Base-by-base conservation (phyloP, 176 grass and related monocot genomes). In the Hsuehochloa calcarea region DNA sequence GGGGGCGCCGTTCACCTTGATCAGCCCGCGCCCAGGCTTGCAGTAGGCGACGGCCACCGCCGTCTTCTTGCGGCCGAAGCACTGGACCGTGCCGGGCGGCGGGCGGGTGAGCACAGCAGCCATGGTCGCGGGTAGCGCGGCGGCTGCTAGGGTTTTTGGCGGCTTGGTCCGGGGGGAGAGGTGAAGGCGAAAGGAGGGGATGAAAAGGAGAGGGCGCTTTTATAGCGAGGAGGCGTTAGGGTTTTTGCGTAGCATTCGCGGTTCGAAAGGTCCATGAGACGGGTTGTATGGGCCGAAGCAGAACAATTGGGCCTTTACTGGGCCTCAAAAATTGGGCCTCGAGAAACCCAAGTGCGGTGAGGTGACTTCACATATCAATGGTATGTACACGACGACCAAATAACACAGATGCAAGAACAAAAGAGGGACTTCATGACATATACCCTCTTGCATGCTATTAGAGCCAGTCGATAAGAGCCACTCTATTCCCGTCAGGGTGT, bases 31-130 rank as follows among this genome's bases (percentile, higher is more conserved):
- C 5, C 93, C 93, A 0, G 86, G 89, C 84, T 95, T 95, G 77
- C 88, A 91, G 86, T 93, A 90, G 10, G 93, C 89, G 6, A 95
- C 93, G 20, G 93, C 93, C 0, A 95, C 93, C 23, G 93, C 93
- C 6, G 91, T 95, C 83, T 95, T 95, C 90, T 95, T 95, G n/a
- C 93, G 86, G 1, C 93, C 93, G 52, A 95, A 95, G 71, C 93
- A 95, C 83, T 95, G 93, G 0, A 95, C 93, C 4, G 91, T 93
- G 67, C 88, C 88, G 8, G 85, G 10, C 1, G 55, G 6, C 22
- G 68, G 91, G 58, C 88, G 90, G 62, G 65, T 70, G 5, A 87
- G 74, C 1, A 23, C 77, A 12, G 88, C 8, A 0, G 88, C 31
- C 85, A 85, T 90, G 75, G 84, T 41, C 46, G 76, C 58, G 8